Conservation (phyloP, 139 green algal species). For the Coelastrella sp. region DNA sequence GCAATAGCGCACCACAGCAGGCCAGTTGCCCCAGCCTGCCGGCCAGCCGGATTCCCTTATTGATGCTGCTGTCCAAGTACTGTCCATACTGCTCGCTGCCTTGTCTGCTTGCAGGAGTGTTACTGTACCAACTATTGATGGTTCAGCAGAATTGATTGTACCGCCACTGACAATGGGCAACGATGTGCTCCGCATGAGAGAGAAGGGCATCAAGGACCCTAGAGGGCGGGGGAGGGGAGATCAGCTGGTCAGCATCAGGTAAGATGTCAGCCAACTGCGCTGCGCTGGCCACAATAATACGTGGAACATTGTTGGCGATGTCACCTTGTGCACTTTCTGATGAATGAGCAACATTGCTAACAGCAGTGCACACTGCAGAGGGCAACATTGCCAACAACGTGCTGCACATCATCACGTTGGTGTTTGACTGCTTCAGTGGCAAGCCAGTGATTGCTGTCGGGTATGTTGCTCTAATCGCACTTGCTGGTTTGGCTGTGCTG, state of each 20-base stretch:
- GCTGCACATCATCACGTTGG: no score
- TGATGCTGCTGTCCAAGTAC: not conserved
- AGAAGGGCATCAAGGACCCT: slow-evolving; percentile 64
- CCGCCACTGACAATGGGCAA: slow-evolving; percentile 64
- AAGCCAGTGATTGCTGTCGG: no score
- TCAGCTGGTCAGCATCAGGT: slow-evolving; percentile 68
- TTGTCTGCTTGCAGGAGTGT: slow-evolving; percentile 48
- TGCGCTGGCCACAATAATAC: not conserved
- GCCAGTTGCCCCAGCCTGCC: not conserved
- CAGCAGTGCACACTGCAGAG: no score
- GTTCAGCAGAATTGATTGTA: slow-evolving; percentile 61
- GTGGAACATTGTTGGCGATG: no score
- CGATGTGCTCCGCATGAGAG: slow-evolving; percentile 70
- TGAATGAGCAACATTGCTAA: no score
- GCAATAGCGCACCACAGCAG: no score
- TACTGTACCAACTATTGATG: slow-evolving; percentile 74
- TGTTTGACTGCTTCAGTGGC: no score
- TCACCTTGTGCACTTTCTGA: no score
- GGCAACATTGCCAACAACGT: no score
- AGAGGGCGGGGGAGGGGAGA: slow-evolving; percentile 56
- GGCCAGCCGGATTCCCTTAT: not conserved
- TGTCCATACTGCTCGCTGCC: not conserved
- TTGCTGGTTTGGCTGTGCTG: not conserved
- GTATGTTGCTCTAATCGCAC: no score
- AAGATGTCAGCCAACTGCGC: not conserved